Evolutionary conservation across 2,329 filamentous ascomycete species (phyloP).

Genomic region (Pseudocercospora vitis): DNA sequence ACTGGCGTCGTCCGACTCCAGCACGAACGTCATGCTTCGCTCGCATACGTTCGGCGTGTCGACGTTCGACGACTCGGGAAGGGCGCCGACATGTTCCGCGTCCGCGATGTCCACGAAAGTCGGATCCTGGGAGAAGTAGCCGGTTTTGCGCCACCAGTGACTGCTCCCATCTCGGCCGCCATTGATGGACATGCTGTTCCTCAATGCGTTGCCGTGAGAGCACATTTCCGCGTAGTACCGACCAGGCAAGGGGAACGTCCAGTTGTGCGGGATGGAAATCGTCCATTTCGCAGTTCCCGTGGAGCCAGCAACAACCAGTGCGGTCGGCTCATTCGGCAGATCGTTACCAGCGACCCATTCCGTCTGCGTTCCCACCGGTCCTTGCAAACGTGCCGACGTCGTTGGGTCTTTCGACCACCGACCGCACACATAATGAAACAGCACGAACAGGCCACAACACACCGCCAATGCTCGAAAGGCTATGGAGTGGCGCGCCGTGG

Average conservation of each 20-base stretch:
- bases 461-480: slow-evolving; percentile 18
- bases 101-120: slow-evolving; percentile 74
- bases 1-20: slow-evolving; percentile 73
- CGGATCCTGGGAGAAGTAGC: slow-evolving; percentile 63
- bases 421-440: slow-evolving; percentile 22
- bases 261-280: slow-evolving; percentile 69
- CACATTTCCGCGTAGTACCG: slow-evolving; percentile 70
- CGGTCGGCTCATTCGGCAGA: slow-evolving; percentile 71
- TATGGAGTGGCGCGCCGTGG: slow-evolving; percentile 17
- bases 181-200: slow-evolving; percentile 32
- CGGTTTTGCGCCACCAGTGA: slow-evolving; percentile 48
- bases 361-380: slow-evolving; percentile 45
- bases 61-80: slow-evolving; percentile 41
- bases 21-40: slow-evolving; percentile 71
- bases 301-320: slow-evolving; percentile 67
- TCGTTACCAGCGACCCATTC: slow-evolving; percentile 67
- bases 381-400: slow-evolving; percentile 28
- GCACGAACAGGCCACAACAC: slow-evolving; percentile 20
- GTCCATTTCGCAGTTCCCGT: slow-evolving; percentile 72
- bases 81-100: slow-evolving; percentile 64
- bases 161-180: slow-evolving; percentile 25
- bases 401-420: slow-evolving; percentile 30
- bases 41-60: slow-evolving; percentile 58
- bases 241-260: slow-evolving; percentile 65
- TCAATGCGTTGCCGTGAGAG: slow-evolving; percentile 51